These are phyloP conservation scores for Tetrapyrgos nigripes DNA, from an alignment of 1,284 basidiomycete species.

Conservation along the genomic window DNA sequence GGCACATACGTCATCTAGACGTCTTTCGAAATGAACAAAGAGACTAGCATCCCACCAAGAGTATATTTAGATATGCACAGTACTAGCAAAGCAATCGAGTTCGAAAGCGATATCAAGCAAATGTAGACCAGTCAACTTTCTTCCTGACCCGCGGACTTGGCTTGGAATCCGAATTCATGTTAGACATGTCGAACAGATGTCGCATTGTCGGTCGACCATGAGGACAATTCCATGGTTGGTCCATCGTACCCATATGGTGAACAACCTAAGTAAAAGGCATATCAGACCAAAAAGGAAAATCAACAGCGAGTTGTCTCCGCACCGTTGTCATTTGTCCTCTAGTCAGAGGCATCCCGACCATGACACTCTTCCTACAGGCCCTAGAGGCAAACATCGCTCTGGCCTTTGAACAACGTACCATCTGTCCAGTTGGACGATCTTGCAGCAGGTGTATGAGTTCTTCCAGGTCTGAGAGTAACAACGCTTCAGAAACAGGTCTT, in stretches of 20 bases:
- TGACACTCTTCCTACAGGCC: constrained; percentile 95
- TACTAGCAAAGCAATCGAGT: neutral
- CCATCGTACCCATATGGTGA: constrained; percentile 93
- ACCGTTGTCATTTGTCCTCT: constrained; percentile 83
- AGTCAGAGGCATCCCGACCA: constrained; percentile 91
- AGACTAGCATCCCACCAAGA: too few species aligned
- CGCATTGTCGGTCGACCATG: constrained; percentile 98
- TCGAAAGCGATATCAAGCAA: neutral
- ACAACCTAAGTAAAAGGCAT: constrained; percentile 65
- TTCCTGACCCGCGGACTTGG: neutral
- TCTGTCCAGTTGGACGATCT: constrained; percentile 77
- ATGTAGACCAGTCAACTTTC: constrained; percentile 8
- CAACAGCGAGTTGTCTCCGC: constrained; percentile 32
- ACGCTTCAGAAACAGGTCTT: neutral
- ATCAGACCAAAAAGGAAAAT: constrained; percentile 15
- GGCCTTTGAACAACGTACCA: constrained; percentile 93
- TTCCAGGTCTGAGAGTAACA: constrained; percentile 82
- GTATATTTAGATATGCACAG: too few species aligned
- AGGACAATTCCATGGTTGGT: constrained; percentile 98
- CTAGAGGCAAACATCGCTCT: constrained; percentile 96
- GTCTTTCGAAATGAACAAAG: too few species aligned
- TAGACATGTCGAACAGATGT: constrained; percentile 64
- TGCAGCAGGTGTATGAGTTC: constrained; percentile 89
- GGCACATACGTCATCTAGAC: neutral
- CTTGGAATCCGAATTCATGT: constrained; percentile 23